Base-by-base conservation (phyloP, 2,329 filamentous ascomycete genomes). In the Penicillium sp. region DNA sequence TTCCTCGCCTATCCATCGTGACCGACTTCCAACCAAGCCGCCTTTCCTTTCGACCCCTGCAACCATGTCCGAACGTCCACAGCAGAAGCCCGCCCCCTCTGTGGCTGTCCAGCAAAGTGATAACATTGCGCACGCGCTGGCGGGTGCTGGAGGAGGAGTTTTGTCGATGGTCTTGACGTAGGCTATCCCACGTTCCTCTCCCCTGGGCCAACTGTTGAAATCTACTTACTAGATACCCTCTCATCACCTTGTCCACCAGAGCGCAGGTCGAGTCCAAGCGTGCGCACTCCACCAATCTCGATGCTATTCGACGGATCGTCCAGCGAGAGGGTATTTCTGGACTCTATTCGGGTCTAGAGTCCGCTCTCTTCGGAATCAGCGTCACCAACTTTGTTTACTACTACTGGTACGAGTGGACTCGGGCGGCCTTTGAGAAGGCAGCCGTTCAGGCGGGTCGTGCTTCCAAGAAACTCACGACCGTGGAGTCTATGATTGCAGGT, bases 371-470 rank as follows among this genome's bases (percentile, higher is more conserved):
- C 75, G 94, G 94, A 73, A 97, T 99, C 80, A 94, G 89, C 75
- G 88, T 99, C 66, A 99, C 94, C 67, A 99, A 99, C 81, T 99
- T 99, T 73, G 93, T 99, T 46, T 99, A 99, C 82, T 99, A 99
- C 80, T 99, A 97, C 82, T 99, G 85, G 93, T 99, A 97, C 77
- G 94, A 99, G 79, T 99, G 91, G 90, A 94, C 92, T 60, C 87
- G 92, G 56, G 83, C 88, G 49, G 89, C 89, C 72, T 97, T 97
- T 78, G 91, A 79, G 62, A 78, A 82, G 61, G 89, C 91, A 9
- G 91, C 92, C 44, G 74, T 82, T 55, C 87, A 85, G 67, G 81
- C 89, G 52, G 89, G 89, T 31, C 86, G 90, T 61, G 83, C 86
- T 54, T 86, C 84, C 59, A 88, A 85, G 77, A 92, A 92, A 73